A percentile compares a stretch with the other conserved stretches of the same genome.
phyloP scores from a whole-genome alignment of 805 yeast species.

The Ogataea paraovalis region DNA sequence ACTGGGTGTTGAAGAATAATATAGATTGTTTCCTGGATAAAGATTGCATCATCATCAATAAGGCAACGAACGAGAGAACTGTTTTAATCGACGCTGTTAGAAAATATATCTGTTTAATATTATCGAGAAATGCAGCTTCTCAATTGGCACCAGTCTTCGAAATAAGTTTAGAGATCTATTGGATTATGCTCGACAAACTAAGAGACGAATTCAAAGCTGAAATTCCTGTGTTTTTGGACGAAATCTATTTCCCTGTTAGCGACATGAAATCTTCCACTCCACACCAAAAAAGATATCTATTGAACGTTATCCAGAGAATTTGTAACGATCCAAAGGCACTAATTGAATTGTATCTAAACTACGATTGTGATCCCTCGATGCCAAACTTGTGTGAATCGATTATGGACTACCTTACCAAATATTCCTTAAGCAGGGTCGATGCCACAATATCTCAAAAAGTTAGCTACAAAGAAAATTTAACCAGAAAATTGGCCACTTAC shows the following conservation, averaged over 20 bases:
- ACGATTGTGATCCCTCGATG: conserved; percentile 83
- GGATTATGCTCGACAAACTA: conserved; percentile 79
- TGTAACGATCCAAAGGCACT: conserved; percentile 86
- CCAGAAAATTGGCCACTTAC: conserved; percentile 65
- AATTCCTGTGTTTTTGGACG: conserved; percentile 88
- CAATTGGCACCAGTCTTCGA: conserved; percentile 90
- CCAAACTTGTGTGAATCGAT: conserved; percentile 84
- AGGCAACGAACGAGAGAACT: conserved; percentile 49
- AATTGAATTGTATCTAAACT: conserved; percentile 89
- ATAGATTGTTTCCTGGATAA: conserved; percentile 71
- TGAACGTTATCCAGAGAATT: conserved; percentile 74
- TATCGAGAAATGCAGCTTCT: conserved; percentile 90
- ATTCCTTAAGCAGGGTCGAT: conserved; percentile 66
- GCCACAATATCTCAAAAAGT: conserved; percentile 65
- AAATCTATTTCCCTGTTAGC: conserved; percentile 89
- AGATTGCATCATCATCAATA: conserved; percentile 48
- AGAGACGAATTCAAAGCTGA: conserved; percentile 88
- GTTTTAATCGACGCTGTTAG: conserved; percentile 74
- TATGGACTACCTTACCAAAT: conserved; percentile 70
- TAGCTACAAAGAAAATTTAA: conserved; percentile 45
- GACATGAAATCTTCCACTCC: conserved; percentile 88
- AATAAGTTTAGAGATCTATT: conserved; percentile 85
- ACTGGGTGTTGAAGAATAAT: conserved; percentile 80
- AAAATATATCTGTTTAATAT: conserved; percentile 75
- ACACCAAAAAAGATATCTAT: conserved; percentile 86